Percentiles rank a stretch among this genome's conserved stretches.
These are phyloP conservation scores for Raphidocelis subcapitata DNA, from an alignment of 139 green algal genomes.

Conservation along the genomic window DNA sequence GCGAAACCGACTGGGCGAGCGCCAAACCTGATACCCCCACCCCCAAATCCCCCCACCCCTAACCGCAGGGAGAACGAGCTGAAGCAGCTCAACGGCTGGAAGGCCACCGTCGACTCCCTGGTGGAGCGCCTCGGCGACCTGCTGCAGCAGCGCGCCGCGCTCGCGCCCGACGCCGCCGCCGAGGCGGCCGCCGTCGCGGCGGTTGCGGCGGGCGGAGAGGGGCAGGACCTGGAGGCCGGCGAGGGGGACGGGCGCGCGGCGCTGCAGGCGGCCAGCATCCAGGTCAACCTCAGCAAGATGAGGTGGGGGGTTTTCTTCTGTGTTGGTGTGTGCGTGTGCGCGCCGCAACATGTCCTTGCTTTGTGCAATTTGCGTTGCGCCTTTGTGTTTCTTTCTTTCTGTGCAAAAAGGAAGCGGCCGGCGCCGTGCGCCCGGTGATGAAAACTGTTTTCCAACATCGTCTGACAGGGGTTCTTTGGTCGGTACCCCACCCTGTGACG, in stretches of 20 bases:
- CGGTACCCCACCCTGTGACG: no score
- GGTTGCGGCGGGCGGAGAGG: background rate
- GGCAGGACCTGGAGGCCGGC: background rate
- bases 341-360: no score
- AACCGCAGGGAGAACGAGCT: constrained; percentile 70
- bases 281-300: constrained; percentile 26
- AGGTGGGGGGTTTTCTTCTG: background rate
- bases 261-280: constrained; percentile 4
- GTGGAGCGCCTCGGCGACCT: constrained; percentile 57
- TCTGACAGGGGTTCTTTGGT: no score
- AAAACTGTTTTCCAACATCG: no score
- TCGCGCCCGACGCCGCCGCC: background rate
- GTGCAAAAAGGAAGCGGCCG: no score
- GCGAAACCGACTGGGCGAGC: no score
- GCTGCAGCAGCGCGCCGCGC: constrained; percentile 4
- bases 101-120: constrained; percentile 60
- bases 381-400: constrained; percentile 7
- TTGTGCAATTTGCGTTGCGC: no score
- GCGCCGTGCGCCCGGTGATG: background rate
- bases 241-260: background rate
- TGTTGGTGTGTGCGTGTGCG: no score
- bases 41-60: no score
- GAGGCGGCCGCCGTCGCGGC: background rate
- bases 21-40: no score
- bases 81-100: constrained; percentile 81